Evolutionary conservation across 2,329 filamentous ascomycete species (phyloP).

Genomic region (Alternaria brassicae): DNA sequence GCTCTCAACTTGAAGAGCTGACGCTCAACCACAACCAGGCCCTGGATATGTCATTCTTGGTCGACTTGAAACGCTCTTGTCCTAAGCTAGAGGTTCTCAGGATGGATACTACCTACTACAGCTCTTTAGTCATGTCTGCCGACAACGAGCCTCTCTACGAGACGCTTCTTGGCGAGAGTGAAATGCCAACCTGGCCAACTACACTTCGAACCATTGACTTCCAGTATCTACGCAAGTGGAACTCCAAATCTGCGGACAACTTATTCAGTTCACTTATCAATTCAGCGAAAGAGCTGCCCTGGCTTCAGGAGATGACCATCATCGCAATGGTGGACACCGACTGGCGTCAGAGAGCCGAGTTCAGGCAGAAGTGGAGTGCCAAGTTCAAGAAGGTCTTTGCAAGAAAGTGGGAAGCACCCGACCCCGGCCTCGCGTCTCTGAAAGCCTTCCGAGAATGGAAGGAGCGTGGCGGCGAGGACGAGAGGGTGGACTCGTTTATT

Average conservation of each 20-base stretch:
- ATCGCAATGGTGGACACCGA: constrained; percentile 74
- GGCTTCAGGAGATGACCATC: constrained; percentile 74
- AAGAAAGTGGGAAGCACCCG: constrained; percentile 56
- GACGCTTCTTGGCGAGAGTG: constrained; percentile 64
- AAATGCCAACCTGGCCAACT: constrained; percentile 80
- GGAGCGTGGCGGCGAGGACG: constrained; percentile 14
- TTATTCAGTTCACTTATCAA: constrained; percentile 82
- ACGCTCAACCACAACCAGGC: constrained; percentile 80
- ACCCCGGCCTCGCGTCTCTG: constrained; percentile 52
- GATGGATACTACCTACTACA: constrained; percentile 82
- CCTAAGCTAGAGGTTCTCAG: constrained; percentile 73
- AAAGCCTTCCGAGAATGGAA: constrained; percentile 54
- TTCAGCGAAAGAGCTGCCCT: constrained; percentile 68
- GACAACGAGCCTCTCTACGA: constrained; percentile 80
- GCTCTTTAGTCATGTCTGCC: constrained; percentile 69
- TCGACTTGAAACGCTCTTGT: constrained; percentile 69
- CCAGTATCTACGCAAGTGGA: constrained; percentile 78
- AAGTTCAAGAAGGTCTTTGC: constrained; percentile 73
- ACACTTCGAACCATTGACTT: constrained; percentile 76
- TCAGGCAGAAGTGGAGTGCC: constrained; percentile 79
- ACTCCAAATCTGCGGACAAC: constrained; percentile 70
- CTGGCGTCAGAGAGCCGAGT: constrained; percentile 82
- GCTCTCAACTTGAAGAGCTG: constrained; percentile 70
- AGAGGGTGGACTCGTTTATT: constrained; percentile 34
- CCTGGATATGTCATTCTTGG: constrained; percentile 77